These are phyloP conservation scores for Colletotrichum cereale DNA, from an alignment of 2,329 filamentous ascomycete species.

Conservation along the genomic window DNA sequence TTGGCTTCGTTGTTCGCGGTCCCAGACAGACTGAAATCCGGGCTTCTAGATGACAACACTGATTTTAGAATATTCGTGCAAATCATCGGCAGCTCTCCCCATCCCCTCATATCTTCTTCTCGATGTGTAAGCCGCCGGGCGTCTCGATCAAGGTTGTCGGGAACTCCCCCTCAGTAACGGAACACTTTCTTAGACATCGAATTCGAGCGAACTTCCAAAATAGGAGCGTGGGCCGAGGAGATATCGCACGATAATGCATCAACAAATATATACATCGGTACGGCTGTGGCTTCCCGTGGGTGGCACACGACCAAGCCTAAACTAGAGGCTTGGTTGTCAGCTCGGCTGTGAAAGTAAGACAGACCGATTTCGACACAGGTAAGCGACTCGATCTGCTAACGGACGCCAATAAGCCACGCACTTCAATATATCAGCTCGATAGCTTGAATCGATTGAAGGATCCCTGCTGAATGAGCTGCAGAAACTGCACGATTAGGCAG, in stretches of 20 bases:
- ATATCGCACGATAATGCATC: conserved; percentile 3
- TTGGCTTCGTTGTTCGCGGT: no score
- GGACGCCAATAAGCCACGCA: background rate
- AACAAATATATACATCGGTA: background rate
- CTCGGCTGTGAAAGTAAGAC: background rate
- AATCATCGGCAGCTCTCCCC: background rate
- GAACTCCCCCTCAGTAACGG: background rate
- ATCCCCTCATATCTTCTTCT: background rate
- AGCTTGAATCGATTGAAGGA: background rate
- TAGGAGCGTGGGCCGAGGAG: conserved; percentile 9
- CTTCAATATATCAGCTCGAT: background rate
- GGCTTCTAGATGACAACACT: no score
- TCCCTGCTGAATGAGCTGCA: background rate
- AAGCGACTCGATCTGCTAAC: background rate
- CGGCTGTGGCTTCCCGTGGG: conserved; percentile 21
- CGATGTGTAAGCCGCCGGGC: background rate
- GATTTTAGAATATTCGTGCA: no score
- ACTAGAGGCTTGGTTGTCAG: background rate
- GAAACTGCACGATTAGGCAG: background rate
- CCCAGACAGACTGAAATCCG: no score
- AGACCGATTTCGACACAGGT: background rate
- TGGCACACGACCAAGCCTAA: background rate
- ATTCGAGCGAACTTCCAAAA: background rate
- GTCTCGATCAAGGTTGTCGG: background rate
- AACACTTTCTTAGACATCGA: conserved; percentile 3